Evolutionary conservation across 1,284 basidiomycete species (phyloP).

Genomic region (Moesziomyces sp.): DNA sequence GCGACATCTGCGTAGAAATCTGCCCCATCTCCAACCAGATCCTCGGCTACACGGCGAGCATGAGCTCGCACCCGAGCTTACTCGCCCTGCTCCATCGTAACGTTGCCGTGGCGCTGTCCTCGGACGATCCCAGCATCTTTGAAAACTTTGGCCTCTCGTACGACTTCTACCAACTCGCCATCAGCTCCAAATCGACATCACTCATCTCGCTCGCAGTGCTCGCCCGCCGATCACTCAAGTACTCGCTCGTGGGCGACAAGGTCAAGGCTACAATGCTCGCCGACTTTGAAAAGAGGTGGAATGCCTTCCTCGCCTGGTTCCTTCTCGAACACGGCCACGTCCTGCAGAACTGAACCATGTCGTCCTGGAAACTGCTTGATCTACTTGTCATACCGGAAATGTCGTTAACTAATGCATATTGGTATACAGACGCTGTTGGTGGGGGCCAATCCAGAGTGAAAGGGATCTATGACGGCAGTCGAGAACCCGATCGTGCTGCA

Average conservation of each 20-base stretch:
- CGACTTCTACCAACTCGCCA: constrained; percentile 54
- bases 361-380: neutral
- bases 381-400: neutral
- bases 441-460: no score
- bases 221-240: constrained; percentile 36
- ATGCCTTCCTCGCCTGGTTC: constrained; percentile 36
- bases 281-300: constrained; percentile 52
- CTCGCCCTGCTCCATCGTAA: constrained; percentile 75
- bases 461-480: no score
- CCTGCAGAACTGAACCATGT: neutral
- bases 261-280: constrained; percentile 19
- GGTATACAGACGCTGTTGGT: neutral
- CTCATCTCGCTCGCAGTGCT: constrained; percentile 42
- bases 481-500: neutral
- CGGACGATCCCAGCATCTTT: constrained; percentile 80
- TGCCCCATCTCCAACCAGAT: constrained; percentile 64
- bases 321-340: constrained; percentile 13
- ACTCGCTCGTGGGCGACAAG: constrained; percentile 26
- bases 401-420: neutral
- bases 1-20: constrained; percentile 76
- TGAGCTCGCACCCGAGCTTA: constrained; percentile 40
- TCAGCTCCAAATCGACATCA: constrained; percentile 25
- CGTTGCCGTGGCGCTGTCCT: constrained; percentile 76
- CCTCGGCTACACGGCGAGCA: constrained; percentile 39
- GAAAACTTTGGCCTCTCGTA: constrained; percentile 75